Evolutionary conservation across 2,329 filamentous ascomycete genomes (phyloP), one percentile per base, ranked within the genome.

Genomic region (Pseudophaeomoniella oleicola): DNA sequence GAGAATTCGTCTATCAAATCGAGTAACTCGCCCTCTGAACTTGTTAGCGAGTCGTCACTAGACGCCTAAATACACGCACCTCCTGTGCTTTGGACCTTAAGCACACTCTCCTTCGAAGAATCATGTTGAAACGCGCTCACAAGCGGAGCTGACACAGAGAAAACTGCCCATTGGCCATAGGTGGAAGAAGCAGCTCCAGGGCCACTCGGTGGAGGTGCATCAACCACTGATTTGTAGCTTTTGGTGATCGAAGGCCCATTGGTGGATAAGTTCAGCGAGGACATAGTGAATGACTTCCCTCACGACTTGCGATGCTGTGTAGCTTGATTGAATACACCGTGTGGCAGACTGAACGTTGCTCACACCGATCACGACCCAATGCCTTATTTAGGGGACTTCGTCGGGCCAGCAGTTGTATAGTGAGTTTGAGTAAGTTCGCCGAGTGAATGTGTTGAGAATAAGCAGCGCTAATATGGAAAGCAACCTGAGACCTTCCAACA

Each of bases 1-100:
- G 80, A 96, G 61, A 98, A 94, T 45, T 98, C 90, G 48, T 98
- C 90, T 49, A 93, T 74, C 40, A 98, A 69, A 46, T 94, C 86
- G 39, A 76, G 66, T 43, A 98, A 68, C 60, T 98, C 88, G 44
- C 90, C 90, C 63, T 94, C 87, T 90, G 53, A 16, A 18, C 16
- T 27, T 41, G 35, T 22, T 56, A 45, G 37, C 38, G 41, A 39
- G 13, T 29, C 19, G 13, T 32, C 15, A 30, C 4, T 5, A n/a
- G 15, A 11, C 13, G 27, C 14, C 36, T 15, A 19, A 15, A 15
- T 27, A 15, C n/a, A 54, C 59, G 60, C 59, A 88, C 84, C 82
- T 66, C 87, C 88, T 34, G 84, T 92, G 53, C 71, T 78, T 57
- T 96, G 86, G 36, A 98, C 88, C 62, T 94, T 96, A 47, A 98